Conservation (phyloP, 371 early-diverging fungal species). For the Mucor piriformis region DNA sequence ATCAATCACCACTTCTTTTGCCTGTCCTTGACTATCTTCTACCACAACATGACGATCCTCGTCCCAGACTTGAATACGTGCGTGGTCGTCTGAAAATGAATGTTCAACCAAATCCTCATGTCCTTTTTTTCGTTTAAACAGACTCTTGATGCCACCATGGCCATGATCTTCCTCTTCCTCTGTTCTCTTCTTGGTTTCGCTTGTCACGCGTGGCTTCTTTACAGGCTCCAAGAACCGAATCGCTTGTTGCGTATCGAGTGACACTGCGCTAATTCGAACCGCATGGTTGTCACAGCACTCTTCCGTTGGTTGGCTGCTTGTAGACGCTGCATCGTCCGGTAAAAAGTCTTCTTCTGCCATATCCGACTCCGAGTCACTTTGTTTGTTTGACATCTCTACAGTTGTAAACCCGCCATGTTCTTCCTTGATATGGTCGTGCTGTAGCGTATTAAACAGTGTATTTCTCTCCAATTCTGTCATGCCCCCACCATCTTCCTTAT, state of each 20-base stretch:
- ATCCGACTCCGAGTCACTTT: slow-evolving; percentile 16
- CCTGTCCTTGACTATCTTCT: slow-evolving; percentile 23
- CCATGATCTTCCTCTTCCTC: slow-evolving; percentile 11
- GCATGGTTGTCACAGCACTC: background rate
- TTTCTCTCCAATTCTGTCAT: slow-evolving; percentile 40
- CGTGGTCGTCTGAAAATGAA: slow-evolving; percentile 3
- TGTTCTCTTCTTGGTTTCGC: slow-evolving; percentile 36
- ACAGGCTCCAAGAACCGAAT: slow-evolving; percentile 50
- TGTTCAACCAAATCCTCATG: no score
- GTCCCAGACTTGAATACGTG: slow-evolving; percentile 48
- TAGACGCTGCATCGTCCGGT: slow-evolving; percentile 23
- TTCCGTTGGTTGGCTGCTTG: background rate
- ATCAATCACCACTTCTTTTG: background rate
- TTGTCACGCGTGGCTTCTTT: slow-evolving; percentile 32
- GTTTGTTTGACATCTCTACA: background rate
- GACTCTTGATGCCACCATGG: background rate
- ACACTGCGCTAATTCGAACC: slow-evolving; percentile 16
- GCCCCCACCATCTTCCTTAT: background rate
- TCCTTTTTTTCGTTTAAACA: slow-evolving; percentile 6
- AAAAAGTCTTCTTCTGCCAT: slow-evolving; percentile 36
- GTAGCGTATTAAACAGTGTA: slow-evolving; percentile 34
- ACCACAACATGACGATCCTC: slow-evolving; percentile 30
- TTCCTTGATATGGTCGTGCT: slow-evolving; percentile 11
- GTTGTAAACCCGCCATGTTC: background rate
- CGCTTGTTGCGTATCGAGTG: slow-evolving; percentile 27